Conservation (phyloP, 2,329 filamentous ascomycete species). For the Colletotrichum truncatum region DNA sequence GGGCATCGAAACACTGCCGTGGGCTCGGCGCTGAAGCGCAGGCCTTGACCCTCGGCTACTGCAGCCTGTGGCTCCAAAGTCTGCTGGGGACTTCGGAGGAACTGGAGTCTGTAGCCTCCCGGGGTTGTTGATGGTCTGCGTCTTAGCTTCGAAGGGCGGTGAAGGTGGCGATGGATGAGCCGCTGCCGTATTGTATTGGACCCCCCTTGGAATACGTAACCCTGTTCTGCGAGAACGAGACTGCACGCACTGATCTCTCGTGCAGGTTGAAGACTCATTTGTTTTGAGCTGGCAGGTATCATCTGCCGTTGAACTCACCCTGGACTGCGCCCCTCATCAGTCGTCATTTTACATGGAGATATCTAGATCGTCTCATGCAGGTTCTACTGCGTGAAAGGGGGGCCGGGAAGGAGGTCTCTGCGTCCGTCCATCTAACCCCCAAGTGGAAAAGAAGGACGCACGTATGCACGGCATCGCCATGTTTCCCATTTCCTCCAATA, state of each 20-base stretch:
- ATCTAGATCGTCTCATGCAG: conserved; percentile 5
- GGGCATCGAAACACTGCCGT: conserved; percentile 1
- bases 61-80: not conserved
- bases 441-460: not conserved
- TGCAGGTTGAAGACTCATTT: not conserved
- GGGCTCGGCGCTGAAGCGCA: not conserved
- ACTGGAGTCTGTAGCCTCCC: not conserved
- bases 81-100: conserved; percentile 6
- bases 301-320: not conserved
- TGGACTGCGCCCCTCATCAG: not conserved
- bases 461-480: not conserved
- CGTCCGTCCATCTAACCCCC: not conserved
- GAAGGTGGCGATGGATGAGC: not conserved
- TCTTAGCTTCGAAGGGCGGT: not conserved
- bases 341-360: not conserved
- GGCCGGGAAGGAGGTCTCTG: conserved; percentile 5
- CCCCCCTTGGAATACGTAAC: not conserved
- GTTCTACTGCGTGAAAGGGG: not conserved
- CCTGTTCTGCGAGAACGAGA: not conserved
- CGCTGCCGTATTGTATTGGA: too few species aligned
- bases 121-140: not conserved
- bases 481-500: not conserved
- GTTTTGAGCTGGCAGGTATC: not conserved
- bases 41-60: not conserved
- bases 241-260: not conserved